Percentiles rank a stretch among this genome's conserved stretches.
Evolutionary conservation across 257 asterid species (phyloP).

Genomic region (Fraxinus excelsior): DNA sequence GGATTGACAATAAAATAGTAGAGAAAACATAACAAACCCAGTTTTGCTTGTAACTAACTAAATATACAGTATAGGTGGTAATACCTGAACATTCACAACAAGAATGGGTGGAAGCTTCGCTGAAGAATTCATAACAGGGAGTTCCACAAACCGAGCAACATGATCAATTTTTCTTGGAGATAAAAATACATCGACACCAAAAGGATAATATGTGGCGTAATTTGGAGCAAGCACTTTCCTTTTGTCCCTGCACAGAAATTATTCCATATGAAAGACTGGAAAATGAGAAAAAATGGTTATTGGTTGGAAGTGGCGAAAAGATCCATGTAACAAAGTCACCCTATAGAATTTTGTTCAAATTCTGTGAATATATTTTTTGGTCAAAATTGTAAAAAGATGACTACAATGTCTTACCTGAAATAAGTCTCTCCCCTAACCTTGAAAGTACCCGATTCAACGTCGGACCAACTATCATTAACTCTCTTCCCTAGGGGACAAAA

Average conservation of each 20-base stretch:
- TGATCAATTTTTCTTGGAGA: constrained; percentile 78
- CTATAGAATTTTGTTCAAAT: too few species aligned
- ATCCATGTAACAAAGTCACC: background rate
- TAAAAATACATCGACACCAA: constrained; percentile 88
- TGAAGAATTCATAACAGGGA: constrained; percentile 55
- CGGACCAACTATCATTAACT: constrained; percentile 90
- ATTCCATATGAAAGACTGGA: constrained; percentile 10
- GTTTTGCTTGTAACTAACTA: background rate
- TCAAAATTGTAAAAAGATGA: too few species aligned
- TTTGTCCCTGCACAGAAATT: constrained; percentile 66
- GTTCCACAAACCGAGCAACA: constrained; percentile 80
- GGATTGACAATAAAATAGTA: too few species aligned
- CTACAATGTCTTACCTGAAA: constrained; percentile 49
- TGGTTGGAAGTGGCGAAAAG: background rate
- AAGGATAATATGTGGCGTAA: constrained; percentile 83
- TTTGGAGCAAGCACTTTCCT: constrained; percentile 83
- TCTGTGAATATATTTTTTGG: too few species aligned
- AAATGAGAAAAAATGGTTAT: background rate
- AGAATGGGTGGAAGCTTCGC: constrained; percentile 86
- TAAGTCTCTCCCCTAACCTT: constrained; percentile 82
- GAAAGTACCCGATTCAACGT: constrained; percentile 75
- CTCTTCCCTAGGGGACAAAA: constrained; percentile 83
- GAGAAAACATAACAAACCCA: background rate
- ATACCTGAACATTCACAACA: constrained; percentile 94
- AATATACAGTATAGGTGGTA: background rate